phyloP scores from a whole-genome alignment of 306 rosid species.

The Abrus pulchellus region DNA sequence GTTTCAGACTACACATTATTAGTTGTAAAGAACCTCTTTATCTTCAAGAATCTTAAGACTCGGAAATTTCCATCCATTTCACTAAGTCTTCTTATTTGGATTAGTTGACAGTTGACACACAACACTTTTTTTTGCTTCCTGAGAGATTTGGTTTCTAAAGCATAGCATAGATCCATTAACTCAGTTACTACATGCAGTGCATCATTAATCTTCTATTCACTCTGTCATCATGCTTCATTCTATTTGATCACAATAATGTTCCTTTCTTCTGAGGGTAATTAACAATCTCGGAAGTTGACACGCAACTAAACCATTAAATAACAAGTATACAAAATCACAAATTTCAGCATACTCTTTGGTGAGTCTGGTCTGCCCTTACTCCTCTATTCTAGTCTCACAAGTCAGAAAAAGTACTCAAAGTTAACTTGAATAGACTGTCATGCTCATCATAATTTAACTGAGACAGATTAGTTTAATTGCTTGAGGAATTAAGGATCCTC shows the following conservation, averaged over 20 bases:
- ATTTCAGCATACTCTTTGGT: not conserved
- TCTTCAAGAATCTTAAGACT: not conserved
- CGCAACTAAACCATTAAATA: conserved; percentile 5
- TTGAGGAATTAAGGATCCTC: conserved; percentile 1
- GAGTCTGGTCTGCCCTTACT: too few relatives aligned
- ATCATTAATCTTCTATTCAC: not conserved
- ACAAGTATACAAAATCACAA: conserved; percentile 7
- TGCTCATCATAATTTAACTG: not conserved
- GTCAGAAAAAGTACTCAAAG: not conserved
- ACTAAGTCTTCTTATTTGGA: not conserved
- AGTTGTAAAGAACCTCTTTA: conserved; percentile 1
- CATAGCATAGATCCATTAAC: not conserved
- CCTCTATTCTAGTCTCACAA: not conserved
- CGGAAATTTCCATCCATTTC: not conserved
- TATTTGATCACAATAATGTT: not conserved
- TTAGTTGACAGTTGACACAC: not conserved
- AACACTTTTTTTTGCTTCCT: not conserved
- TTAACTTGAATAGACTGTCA: not conserved
- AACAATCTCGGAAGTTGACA: not conserved
- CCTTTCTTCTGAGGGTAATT: not conserved
- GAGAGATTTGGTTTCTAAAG: not conserved
- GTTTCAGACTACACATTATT: conserved; percentile 14
- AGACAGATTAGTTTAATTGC: not conserved
- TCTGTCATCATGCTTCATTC: not conserved
- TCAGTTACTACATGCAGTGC: not conserved